Conservation (phyloP, 2,329 filamentous ascomycete genomes). For the Colletotrichum sp. region DNA sequence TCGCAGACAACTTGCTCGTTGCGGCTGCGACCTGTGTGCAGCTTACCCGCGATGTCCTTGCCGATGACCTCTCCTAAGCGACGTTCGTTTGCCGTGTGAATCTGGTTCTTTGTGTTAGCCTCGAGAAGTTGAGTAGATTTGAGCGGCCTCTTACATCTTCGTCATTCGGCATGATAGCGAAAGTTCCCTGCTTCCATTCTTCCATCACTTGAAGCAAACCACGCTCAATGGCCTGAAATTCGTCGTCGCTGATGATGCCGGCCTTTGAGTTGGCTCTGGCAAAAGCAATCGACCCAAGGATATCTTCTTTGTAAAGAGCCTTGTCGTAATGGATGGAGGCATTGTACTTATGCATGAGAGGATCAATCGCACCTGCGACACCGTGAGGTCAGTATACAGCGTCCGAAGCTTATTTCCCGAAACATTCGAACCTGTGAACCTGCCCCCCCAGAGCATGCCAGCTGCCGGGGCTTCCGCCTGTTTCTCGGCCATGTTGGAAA, state of each 20-base stretch:
- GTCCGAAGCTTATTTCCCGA: not conserved
- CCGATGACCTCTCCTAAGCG: slow-evolving; percentile 71
- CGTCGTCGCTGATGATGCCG: slow-evolving; percentile 64
- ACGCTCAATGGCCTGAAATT: slow-evolving; percentile 66
- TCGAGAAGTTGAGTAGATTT: not conserved
- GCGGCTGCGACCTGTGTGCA: slow-evolving; percentile 72
- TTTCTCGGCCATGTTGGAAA: slow-evolving; percentile 6
- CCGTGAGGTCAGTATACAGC: not conserved
- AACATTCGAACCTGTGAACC: slow-evolving; percentile 49
- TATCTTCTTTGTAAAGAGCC: slow-evolving; percentile 69
- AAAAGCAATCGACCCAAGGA: slow-evolving; percentile 68
- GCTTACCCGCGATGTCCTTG: slow-evolving; percentile 72
- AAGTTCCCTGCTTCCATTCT: slow-evolving; percentile 32
- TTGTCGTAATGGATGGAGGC: slow-evolving; percentile 71
- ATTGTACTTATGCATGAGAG: slow-evolving; percentile 54
- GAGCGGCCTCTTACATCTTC: slow-evolving; percentile 18
- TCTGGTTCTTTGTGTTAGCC: slow-evolving; percentile 43
- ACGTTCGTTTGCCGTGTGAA: slow-evolving; percentile 61
- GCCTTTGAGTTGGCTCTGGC: slow-evolving; percentile 67
- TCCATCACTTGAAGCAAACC: slow-evolving; percentile 51
- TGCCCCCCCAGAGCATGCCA: slow-evolving; percentile 19
- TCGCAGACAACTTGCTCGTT: slow-evolving; percentile 79
- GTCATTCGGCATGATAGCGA: slow-evolving; percentile 25
- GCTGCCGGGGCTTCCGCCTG: slow-evolving; percentile 32
- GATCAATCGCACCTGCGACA: slow-evolving; percentile 15